Evolutionary conservation across 768 basidiomycete genomes (phyloP), one percentile per base, ranked within the genome.

Genomic region (Cystofilobasidium macerans): DNA sequence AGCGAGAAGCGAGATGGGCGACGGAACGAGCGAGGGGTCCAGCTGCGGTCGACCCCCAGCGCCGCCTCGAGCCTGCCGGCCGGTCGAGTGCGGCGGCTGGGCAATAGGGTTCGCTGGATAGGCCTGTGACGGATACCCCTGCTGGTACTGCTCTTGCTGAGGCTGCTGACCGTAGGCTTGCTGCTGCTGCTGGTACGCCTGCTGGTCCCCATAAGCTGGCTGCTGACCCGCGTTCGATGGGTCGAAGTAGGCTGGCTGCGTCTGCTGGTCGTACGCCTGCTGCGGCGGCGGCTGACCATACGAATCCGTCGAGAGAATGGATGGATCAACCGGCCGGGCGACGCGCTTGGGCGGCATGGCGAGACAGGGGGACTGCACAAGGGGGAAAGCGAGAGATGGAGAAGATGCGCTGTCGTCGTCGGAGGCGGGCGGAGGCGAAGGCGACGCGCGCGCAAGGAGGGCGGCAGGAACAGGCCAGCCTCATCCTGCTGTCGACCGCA

Each of bases 11-110:
- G 87, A 85, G 20, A 89, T 84, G 28, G 90, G 86, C 3, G 91
- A 93, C n/a, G 95, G 95, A 33, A 98, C 85, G 73, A 94, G 91
- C 70, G 78, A 81, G 9, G 87, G 85, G 74, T 97, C 89, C 71
- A 99, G 89, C 65, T 83, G 54, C 86, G 81, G 45, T 88, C 54
- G n/a, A 54, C 51, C 70, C 61, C 73, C 69, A 12, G 74, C 81
- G 64, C 90, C 89, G n/a, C 72, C 82, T 76, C 67, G 82, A n/a
- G n/a, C 81, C 30, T 77, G 71, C 36, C 80, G 76, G 0, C 86
- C 86, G 28, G 83, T 81, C 42, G 82, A 83, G 74, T 86, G 86
- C 33, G 86, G 85, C 11, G 85, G 85, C 72, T 85, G 84, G 9
- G 81, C 82, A 69, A 86, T 86, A 67, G 76, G 76, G 48, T 75